Conservation (phyloP, 2,329 filamentous ascomycete species). For the Pseudogymnoascus sp. region DNA sequence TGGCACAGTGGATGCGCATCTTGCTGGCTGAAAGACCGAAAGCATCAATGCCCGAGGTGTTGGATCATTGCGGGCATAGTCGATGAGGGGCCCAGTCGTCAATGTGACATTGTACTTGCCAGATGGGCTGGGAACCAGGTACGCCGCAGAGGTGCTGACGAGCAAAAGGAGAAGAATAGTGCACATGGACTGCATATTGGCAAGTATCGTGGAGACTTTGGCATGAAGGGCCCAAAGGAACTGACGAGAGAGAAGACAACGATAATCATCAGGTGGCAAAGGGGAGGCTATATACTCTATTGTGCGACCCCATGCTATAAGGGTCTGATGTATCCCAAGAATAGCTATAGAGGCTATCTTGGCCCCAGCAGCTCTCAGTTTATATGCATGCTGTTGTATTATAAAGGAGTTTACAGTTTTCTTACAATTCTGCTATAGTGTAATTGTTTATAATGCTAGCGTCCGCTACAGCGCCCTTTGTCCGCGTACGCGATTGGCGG, state of each 20-base stretch:
- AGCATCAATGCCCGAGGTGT: conserved; percentile 14
- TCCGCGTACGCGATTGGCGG: neutral
- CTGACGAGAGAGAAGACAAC: neutral
- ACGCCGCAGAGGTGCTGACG: neutral
- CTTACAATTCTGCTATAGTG: neutral
- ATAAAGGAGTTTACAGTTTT: neutral
- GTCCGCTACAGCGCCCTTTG: neutral
- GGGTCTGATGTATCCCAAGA: neutral
- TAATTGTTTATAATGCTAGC: neutral
- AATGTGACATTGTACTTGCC: conserved; percentile 17
- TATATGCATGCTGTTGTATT: neutral
- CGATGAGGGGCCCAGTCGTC: conserved; percentile 16
- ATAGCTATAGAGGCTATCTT: neutral
- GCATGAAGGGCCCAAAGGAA: neutral
- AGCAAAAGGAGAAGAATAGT: neutral
- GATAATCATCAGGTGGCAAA: neutral
- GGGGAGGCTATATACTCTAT: neutral
- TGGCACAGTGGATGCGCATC: neutral
- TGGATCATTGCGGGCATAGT: conserved; percentile 14
- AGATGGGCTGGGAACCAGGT: conserved; percentile 13
- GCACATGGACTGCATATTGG: neutral
- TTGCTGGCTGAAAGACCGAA: conserved; percentile 17
- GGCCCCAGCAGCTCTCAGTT: neutral
- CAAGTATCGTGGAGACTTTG: neutral
- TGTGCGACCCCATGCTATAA: neutral